Base-by-base conservation (phyloP, 768 basidiomycete genomes). In the Termitomyces sp. region DNA sequence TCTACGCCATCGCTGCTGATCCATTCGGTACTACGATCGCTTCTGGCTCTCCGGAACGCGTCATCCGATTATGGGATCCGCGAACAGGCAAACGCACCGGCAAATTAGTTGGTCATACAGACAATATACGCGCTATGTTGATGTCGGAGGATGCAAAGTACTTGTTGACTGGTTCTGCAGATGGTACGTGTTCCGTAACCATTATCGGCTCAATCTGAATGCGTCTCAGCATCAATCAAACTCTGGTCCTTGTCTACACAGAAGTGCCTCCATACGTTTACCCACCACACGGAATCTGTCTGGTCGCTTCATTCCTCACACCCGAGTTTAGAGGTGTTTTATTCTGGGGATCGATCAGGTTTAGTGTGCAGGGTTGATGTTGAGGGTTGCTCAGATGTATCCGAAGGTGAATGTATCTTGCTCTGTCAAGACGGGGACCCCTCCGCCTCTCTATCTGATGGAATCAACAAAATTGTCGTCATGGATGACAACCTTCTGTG, bases 51-150 rank as follows among this genome's bases (percentile, higher is more conserved):
- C 96, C 96, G 0, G 96, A 98, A 68, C 80, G 92, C 24, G 90
- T 98, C 2, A 77, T 99, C 26, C 77, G 94, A 22, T 74, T 97
- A 60, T 99, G 94, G 94, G 97, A 99, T 67, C 93, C 95, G 3
- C 80, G 97, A 16, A 81, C 85, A 1, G 91, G 91, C 9, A 91
- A 87, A 66, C 79, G 90, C 45, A 86, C 80, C 2, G 85, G 87
- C 11, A 93, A 97, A 66, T 80, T 98, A 0, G 92, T 98, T 7
- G 96, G 96, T 0, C 96, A 99, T 69, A 96, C 96, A 0, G 97
- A 99, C 71, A 98, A 98, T 64, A 94, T 99, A 59, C 82, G 96
- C 9, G 85, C 92, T 4, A 88, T 98, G 45, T 71, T 95, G 22
- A 79, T 98, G 1, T 92, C 91, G 5, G 93, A 94, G 30, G 95